phyloP scores from a whole-genome alignment of 2,329 filamentous ascomycete genomes.

The Fusarium sp. region DNA sequence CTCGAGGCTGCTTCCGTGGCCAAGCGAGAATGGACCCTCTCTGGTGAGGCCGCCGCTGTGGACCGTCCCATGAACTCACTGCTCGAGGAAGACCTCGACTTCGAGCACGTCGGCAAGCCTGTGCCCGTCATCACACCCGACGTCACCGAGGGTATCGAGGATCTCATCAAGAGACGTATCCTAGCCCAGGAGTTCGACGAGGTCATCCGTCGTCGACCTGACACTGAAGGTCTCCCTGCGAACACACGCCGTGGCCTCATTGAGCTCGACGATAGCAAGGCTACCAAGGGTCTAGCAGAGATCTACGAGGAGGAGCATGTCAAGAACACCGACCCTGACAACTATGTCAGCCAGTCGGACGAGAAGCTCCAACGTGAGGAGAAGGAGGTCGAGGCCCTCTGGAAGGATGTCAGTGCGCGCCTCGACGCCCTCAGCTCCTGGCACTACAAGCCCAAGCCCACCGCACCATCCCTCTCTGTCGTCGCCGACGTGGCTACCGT shows the following conservation, averaged over 20 bases:
- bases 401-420: slow-evolving; percentile 79
- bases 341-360: slow-evolving; percentile 80
- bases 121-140: slow-evolving; percentile 93
- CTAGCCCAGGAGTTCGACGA: slow-evolving; percentile 92
- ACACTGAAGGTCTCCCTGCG: slow-evolving; percentile 68
- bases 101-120: slow-evolving; percentile 93
- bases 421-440: slow-evolving; percentile 91
- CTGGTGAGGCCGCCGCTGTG: slow-evolving; percentile 82
- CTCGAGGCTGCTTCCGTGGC: slow-evolving; percentile 89
- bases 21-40: slow-evolving; percentile 88
- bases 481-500: slow-evolving; percentile 91
- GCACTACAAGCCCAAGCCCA: slow-evolving; percentile 92
- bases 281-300: slow-evolving; percentile 86
- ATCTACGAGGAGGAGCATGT: slow-evolving; percentile 94
- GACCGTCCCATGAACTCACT: slow-evolving; percentile 91
- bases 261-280: slow-evolving; percentile 85
- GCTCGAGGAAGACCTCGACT: slow-evolving; percentile 92
- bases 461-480: slow-evolving; percentile 81
- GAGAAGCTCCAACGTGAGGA: slow-evolving; percentile 85
- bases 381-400: slow-evolving; percentile 80
- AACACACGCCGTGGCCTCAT: slow-evolving; percentile 73
- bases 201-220: slow-evolving; percentile 80
- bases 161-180: slow-evolving; percentile 92
- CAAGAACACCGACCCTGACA: slow-evolving; percentile 75
- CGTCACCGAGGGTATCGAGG: slow-evolving; percentile 88